Conservation (phyloP, 768 basidiomycete genomes). For the Fibroporia radiculosa region DNA sequence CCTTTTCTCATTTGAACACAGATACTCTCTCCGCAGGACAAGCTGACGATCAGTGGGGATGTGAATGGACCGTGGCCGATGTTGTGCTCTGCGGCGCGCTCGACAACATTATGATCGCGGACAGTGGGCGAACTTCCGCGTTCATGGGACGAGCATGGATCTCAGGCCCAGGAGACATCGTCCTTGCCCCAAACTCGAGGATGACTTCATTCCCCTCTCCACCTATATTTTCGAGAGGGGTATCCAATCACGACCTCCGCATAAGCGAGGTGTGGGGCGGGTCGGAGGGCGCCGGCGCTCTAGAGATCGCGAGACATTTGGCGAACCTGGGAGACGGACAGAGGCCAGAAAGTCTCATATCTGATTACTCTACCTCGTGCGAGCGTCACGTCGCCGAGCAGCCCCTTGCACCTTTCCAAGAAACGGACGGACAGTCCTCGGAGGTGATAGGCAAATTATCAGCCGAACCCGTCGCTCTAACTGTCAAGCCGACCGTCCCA, state of each 20-base stretch:
- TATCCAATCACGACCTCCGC: no score
- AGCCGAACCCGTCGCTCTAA: no score
- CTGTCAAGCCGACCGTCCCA: no score
- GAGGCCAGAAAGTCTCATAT: background rate
- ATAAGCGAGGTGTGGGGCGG: no score
- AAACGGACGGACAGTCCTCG: no score
- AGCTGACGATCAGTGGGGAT: slow-evolving; percentile 6
- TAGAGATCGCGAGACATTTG: no score
- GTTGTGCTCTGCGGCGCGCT: slow-evolving; percentile 27
- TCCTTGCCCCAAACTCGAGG: slow-evolving; percentile 19
- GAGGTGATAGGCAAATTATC: no score
- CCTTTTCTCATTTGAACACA: background rate
- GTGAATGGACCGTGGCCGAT: slow-evolving; percentile 28
- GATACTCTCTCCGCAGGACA: slow-evolving; percentile 3
- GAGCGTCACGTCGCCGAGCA: background rate
- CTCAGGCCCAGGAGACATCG: slow-evolving; percentile 24
- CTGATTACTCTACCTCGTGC: slow-evolving; percentile 1
- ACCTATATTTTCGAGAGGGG: no score
- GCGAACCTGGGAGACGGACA: no score
- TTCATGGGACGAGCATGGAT: slow-evolving; percentile 23
- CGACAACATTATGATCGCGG: slow-evolving; percentile 16
- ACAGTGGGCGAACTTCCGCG: background rate
- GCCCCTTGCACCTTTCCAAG: no score
- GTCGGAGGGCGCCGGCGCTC: no score
- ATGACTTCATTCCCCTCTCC: no score